Conservation (phyloP, 331 rosid species). For the Acacia pycnantha region DNA sequence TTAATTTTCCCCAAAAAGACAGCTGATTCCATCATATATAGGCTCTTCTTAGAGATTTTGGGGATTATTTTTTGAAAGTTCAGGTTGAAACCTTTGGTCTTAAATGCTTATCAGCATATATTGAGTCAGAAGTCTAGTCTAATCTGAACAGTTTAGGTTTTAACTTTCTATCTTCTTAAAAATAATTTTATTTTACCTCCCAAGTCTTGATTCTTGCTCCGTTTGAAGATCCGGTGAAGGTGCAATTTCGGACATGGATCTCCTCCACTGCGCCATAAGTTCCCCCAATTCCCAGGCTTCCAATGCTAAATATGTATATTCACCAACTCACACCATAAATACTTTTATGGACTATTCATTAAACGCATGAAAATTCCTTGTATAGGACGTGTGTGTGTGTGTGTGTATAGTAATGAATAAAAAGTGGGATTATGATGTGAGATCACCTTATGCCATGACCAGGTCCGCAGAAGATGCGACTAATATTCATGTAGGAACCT, state of each 20-base stretch:
- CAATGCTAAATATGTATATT: neutral
- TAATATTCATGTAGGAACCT: conserved; percentile 32
- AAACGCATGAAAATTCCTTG: neutral
- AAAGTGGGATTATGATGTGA: no score
- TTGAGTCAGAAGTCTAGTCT: neutral
- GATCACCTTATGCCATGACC: conserved; percentile 51
- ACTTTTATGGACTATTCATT: neutral
- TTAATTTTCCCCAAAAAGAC: no score
- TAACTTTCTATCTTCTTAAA: neutral
- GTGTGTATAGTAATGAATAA: neutral
- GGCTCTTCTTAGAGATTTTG: neutral
- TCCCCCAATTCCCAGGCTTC: neutral
- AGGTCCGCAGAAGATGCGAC: conserved; percentile 37
- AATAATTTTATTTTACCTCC: neutral
- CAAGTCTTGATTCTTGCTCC: conserved; percentile 55
- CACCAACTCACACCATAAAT: neutral
- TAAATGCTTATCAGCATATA: neutral
- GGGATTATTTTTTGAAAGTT: neutral
- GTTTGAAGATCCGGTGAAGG: conserved; percentile 13
- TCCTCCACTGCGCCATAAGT: neutral
- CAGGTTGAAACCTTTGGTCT: neutral
- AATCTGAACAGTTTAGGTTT: neutral
- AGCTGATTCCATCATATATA: no score
- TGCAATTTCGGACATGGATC: neutral
- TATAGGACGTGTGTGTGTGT: no score